Evolutionary conservation across 371 early-diverging fungal species (phyloP).

Genomic region (Saksenaea vasiformis): DNA sequence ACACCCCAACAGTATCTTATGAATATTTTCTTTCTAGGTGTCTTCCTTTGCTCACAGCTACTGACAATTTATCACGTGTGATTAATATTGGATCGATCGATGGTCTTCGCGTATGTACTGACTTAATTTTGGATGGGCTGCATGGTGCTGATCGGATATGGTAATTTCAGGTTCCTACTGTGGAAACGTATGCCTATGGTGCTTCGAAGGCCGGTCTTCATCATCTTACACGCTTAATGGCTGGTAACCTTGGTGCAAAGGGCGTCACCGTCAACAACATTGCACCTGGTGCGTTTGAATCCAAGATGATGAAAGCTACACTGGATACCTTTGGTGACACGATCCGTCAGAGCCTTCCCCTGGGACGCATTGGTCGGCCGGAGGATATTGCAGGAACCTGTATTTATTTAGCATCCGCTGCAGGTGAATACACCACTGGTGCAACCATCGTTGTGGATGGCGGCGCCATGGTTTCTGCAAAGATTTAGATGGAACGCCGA

Average conservation of each 20-base stretch:
- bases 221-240: slow-evolving; percentile 71
- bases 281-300: slow-evolving; percentile 88
- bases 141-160: background rate
- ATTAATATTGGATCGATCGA: slow-evolving; percentile 77
- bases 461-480: slow-evolving; percentile 59
- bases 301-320: slow-evolving; percentile 88
- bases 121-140: background rate
- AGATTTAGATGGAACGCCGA: slow-evolving; percentile 26
- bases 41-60: slow-evolving; percentile 71
- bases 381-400: slow-evolving; percentile 89
- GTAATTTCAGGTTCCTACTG: slow-evolving; percentile 10
- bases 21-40: slow-evolving; percentile 34
- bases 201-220: slow-evolving; percentile 82
- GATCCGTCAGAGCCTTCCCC: slow-evolving; percentile 60
- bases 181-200: slow-evolving; percentile 72
- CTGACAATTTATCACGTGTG: slow-evolving; percentile 40
- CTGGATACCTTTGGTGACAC: slow-evolving; percentile 57
- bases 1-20: background rate
- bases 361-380: slow-evolving; percentile 76
- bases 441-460: slow-evolving; percentile 87
- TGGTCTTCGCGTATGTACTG: slow-evolving; percentile 54
- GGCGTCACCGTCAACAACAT: slow-evolving; percentile 83
- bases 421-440: slow-evolving; percentile 84
- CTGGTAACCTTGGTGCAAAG: slow-evolving; percentile 58
- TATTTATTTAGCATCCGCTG: slow-evolving; percentile 79